Evolutionary conservation across 441 rosid species (phyloP), one percentile per base, ranked within the genome.

Genomic region (Manihot esculenta): DNA sequence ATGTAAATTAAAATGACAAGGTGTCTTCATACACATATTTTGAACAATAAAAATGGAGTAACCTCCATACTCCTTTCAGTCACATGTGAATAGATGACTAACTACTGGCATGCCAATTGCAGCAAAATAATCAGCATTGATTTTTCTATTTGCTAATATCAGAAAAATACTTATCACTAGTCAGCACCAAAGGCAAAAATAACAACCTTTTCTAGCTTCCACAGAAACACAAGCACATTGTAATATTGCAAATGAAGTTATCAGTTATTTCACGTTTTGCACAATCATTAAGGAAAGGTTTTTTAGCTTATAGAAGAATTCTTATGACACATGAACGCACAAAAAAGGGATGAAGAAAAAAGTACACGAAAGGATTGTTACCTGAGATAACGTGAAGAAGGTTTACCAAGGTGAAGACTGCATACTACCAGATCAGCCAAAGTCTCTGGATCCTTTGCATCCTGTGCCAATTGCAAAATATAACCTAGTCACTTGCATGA

Each of bases 381-480:
- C 99, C 86, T 92, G 74, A 94, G 91, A 80, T 88, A 88, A 55
- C 96, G 96, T 3, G 97, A 86, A 77, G 94, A 74, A 24, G 96
- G 77, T 85, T 94, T 94, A 38, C 97, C 97, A 1, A 87, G 81
- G 80, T 94, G 97, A 76, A 94, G 97, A 82, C 97, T 85, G 87
- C 97, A 92, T 48, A 90, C 98, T 73, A 90, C 84, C 57, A 92
- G 77, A 81, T 94, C 92, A 59, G 99, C 97, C 51, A 94, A 81
- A 66, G 99, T 92, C 81, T 94, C 97, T 44, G 96, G 92, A 81
- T 92, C 98, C 84, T 90, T 94, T 67, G 96, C 92, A 81, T 92
- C 99, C 94, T 92, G 87, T 55, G 51, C 49, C 68, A 69, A 80
- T 69, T 44, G 64, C 23, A 56, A 81, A 72, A 69, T 8, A 49